These are phyloP conservation scores for Diplodia scrobiculata DNA, from an alignment of 2,329 filamentous ascomycete genomes.

Conservation along the genomic window DNA sequence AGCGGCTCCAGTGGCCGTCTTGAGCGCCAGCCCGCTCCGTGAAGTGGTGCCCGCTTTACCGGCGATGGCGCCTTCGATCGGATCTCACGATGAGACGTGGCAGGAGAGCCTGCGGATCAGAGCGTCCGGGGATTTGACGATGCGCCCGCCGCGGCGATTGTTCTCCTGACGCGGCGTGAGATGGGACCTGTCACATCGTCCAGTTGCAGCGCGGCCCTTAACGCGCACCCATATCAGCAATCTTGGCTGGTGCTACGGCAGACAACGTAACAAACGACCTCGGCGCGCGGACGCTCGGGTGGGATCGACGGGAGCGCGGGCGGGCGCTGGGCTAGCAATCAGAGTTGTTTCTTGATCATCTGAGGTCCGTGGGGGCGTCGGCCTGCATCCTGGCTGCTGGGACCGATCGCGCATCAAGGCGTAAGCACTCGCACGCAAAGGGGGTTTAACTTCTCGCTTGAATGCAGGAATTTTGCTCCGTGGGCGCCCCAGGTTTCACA, in stretches of 20 bases:
- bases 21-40: constrained; percentile 19
- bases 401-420: constrained; percentile 31
- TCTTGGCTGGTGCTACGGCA: constrained; percentile 23
- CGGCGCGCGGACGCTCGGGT: constrained; percentile 7
- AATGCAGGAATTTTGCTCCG: constrained; percentile 30
- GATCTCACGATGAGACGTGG: constrained; percentile 23
- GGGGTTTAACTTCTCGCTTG: constrained; percentile 31
- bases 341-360: constrained; percentile 32
- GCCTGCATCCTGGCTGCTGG: constrained; percentile 41
- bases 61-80: constrained; percentile 19
- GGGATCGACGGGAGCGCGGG: constrained; percentile 9
- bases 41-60: neutral
- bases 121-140: constrained; percentile 18
- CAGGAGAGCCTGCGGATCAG: constrained; percentile 9
- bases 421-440: constrained; percentile 31
- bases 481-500: constrained; percentile 28
- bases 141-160: constrained; percentile 17
- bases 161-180: constrained; percentile 19
- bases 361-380: constrained; percentile 37
- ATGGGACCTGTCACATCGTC: constrained; percentile 28
- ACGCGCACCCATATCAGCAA: constrained; percentile 24
- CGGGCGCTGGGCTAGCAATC: constrained; percentile 20
- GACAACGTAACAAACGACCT: constrained; percentile 18
- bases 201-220: constrained; percentile 25
- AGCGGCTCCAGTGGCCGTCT: constrained; percentile 20